A percentile compares a stretch with the other conserved stretches of the same genome.
These are phyloP conservation scores for Primulina huaijiensis DNA, from an alignment of 257 asterid genomes.

Conservation along the genomic window DNA sequence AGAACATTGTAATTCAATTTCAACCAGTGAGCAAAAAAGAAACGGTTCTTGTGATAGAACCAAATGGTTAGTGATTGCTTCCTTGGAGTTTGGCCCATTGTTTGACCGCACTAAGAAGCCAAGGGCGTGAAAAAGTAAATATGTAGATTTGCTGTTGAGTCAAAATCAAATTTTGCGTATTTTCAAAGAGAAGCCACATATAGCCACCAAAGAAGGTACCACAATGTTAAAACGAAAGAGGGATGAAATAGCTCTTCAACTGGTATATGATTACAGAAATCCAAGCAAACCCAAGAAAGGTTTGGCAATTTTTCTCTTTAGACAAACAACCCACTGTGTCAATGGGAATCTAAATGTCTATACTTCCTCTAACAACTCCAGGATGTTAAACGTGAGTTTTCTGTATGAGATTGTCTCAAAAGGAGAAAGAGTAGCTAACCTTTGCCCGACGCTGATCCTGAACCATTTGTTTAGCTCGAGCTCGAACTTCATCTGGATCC, in stretches of 20 bases:
- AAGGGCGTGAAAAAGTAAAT: background rate
- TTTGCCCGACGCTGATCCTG: slow-evolving; percentile 74
- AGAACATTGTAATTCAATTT: background rate
- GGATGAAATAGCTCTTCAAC: background rate
- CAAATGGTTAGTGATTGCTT: background rate
- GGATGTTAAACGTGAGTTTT: background rate
- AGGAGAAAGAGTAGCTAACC: slow-evolving; percentile 41
- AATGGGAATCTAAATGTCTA: background rate
- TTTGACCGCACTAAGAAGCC: no score
- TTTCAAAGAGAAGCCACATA: background rate
- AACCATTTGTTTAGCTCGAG: slow-evolving; percentile 62
- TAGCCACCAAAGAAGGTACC: background rate
- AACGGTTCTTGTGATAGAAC: background rate
- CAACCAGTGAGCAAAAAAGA: background rate
- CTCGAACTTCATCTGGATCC: slow-evolving; percentile 85
- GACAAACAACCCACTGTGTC: background rate
- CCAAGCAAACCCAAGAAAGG: background rate
- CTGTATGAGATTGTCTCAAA: slow-evolving; percentile 3
- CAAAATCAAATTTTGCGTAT: background rate
- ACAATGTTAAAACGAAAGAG: no score
- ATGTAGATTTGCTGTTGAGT: background rate
- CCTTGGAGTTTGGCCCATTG: background rate
- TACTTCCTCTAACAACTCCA: background rate
- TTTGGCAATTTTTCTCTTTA: background rate
- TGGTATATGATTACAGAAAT: background rate